A percentile compares a stretch with the other conserved stretches of the same genome.
Conservation (phyloP, 176 grass and related monocot genomes). For the Carex parvula region DNA sequence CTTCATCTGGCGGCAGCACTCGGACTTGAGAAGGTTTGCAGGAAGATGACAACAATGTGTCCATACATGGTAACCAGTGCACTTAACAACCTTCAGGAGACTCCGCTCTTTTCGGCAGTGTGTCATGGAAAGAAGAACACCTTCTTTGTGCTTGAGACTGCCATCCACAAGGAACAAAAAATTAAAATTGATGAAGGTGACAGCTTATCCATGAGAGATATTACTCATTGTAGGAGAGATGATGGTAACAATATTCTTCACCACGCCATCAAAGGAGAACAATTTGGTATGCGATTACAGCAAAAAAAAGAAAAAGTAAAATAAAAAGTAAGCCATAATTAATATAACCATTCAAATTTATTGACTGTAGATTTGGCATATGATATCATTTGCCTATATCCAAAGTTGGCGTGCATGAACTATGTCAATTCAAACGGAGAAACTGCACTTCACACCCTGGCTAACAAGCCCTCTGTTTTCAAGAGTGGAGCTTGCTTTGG, state of each 20-base stretch:
- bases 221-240: neutral
- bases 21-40: neutral
- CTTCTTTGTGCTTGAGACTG: neutral
- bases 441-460: slow-evolving; percentile 10
- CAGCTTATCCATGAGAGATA: neutral
- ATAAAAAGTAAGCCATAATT: neutral
- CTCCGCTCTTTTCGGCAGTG: neutral
- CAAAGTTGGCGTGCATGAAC: neutral
- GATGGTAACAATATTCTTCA: slow-evolving; percentile 2
- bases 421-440: neutral
- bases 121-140: neutral
- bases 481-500: slow-evolving; percentile 12
- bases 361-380: neutral
- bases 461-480: slow-evolving; percentile 17
- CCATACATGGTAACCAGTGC: neutral
- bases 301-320: neutral
- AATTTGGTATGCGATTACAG: neutral
- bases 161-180: neutral
- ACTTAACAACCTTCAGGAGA: neutral
- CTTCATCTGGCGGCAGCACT: slow-evolving; percentile 1
- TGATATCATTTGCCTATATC: slow-evolving; percentile 1
- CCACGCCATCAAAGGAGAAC: neutral
- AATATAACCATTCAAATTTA: neutral
- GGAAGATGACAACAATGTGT: neutral
- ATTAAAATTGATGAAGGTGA: too few species aligned